Base-by-base conservation (phyloP, 2,329 filamentous ascomycete species). In the Neobulgaria alba region DNA sequence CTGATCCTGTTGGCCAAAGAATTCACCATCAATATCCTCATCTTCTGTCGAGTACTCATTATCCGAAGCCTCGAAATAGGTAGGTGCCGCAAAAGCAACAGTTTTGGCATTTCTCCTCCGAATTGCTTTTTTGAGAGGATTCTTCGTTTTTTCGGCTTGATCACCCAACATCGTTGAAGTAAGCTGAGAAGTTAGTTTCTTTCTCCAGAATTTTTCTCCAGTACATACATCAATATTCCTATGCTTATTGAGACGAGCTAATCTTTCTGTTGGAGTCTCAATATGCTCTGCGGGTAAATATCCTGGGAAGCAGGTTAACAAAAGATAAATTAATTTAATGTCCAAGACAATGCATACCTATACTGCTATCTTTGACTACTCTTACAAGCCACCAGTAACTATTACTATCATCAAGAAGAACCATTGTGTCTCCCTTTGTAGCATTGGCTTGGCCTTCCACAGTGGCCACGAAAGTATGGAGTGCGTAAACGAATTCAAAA, bases 341-440 rank as follows among this genome's bases (percentile, higher is more conserved):
- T 31, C 5, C 14, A 14, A n/a, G 2, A 4, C 16, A 15, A 29
- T 10, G 18, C 17, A 20, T 39, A 79, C 74, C 77, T 63, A 98
- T 98, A 61, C 88, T 96, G 62, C 85, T 93, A 64, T 98, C 92
- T 63, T 96, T 96, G 39, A 96, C 89, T 33, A 98, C 85, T 50
- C 90, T 77, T 10, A 98, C 92, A 46, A 98, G 76, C 92, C 92
- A 98, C 92, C 92, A 98, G 63, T 98, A 98, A 66, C 89, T 96
- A 67, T 98, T 98, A 67, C 88, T 96, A 57, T 98, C 92, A 58
- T 98, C 92, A 16, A 98, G 75, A 49, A 98, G 71, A 39, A 96
- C 90, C 92, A 98, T 98, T 10, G 90, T 96, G 59, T 98, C 92
- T 38, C 92, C 92, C 66, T 98, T 98, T 23, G 87, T 93, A 44